phyloP scores from a whole-genome alignment of 148 eudicot species.

The Pouteria glomerata region DNA sequence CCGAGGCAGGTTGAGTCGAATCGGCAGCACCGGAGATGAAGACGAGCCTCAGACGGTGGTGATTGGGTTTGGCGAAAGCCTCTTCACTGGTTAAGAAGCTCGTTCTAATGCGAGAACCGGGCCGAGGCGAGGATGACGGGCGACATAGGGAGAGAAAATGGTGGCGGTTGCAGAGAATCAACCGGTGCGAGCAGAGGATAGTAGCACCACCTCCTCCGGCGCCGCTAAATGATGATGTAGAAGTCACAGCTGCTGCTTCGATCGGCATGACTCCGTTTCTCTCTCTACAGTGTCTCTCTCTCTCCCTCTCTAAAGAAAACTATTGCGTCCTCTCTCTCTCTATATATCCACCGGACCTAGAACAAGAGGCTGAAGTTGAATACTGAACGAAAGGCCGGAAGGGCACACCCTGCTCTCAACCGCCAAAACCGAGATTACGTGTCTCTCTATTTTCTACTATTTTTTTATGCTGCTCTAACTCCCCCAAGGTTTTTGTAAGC shows the following conservation, averaged over 20 bases:
- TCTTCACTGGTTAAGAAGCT: conserved; percentile 15
- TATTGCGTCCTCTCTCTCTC: background rate
- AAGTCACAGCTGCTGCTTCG: conserved; percentile 1
- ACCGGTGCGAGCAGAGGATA: conserved; percentile 24
- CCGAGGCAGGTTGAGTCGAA: conserved; percentile 52
- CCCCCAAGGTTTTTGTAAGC: no score
- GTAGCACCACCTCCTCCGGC: conserved; percentile 17
- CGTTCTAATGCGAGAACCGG: background rate
- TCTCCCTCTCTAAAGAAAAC: background rate
- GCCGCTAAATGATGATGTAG: conserved; percentile 1
- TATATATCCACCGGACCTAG: conserved; percentile 12
- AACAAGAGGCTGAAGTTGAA: conserved; percentile 20
- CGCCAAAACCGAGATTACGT: conserved; percentile 14
- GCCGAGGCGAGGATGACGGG: background rate
- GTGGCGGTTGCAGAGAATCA: conserved; percentile 8
- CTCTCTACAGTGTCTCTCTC: background rate
- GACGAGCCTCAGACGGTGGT: conserved; percentile 8
- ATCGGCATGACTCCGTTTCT: conserved; percentile 1
- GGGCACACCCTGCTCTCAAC: background rate
- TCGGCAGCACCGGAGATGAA: conserved; percentile 54
- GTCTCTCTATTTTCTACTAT: no score
- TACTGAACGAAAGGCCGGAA: background rate
- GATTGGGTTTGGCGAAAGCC: conserved; percentile 15
- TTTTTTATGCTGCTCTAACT: no score
- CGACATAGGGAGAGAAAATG: conserved; percentile 32